A percentile compares a stretch with the other conserved stretches of the same genome.
These are phyloP conservation scores for Coccomyxa sp. DNA, from an alignment of 139 green algal genomes.

Conservation along the genomic window DNA sequence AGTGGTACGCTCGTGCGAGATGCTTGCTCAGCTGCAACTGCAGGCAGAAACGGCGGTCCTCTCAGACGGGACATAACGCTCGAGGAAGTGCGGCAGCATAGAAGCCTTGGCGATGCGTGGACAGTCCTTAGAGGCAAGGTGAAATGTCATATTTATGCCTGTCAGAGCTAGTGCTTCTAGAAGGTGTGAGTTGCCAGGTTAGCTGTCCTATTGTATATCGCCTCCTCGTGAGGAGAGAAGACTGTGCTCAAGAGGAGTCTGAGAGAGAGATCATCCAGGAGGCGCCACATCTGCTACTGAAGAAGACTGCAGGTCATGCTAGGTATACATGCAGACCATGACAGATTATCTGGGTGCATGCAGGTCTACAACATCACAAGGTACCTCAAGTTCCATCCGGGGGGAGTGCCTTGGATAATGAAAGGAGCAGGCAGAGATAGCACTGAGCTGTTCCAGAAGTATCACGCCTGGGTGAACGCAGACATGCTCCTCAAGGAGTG, in stretches of 20 bases:
- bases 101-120: conserved; percentile 83
- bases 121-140: conserved; percentile 83
- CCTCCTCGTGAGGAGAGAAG: too few species aligned
- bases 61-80: conserved; percentile 57
- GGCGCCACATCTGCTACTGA: not conserved
- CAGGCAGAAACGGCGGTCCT: conserved; percentile 26
- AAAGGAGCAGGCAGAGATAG: conserved; percentile 76
- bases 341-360: not conserved
- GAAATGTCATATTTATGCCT: too few species aligned
- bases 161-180: too few species aligned
- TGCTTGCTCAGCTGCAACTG: too few species aligned
- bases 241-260: too few species aligned
- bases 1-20: too few species aligned
- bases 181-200: too few species aligned
- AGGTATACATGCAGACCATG: too few species aligned
- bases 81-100: conserved; percentile 80
- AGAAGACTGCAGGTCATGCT: not conserved
- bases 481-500: conserved; percentile 79
- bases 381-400: conserved; percentile 83
- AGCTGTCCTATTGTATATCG: too few species aligned
- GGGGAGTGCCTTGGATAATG: conserved; percentile 67
- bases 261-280: too few species aligned
- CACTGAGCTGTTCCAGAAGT: conserved; percentile 89
- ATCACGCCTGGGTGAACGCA: conserved; percentile 90
- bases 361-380: conserved; percentile 85